These are phyloP conservation scores for Sporothrix variecibatus DNA, from an alignment of 2,329 filamentous ascomycete genomes.

Conservation along the genomic window DNA sequence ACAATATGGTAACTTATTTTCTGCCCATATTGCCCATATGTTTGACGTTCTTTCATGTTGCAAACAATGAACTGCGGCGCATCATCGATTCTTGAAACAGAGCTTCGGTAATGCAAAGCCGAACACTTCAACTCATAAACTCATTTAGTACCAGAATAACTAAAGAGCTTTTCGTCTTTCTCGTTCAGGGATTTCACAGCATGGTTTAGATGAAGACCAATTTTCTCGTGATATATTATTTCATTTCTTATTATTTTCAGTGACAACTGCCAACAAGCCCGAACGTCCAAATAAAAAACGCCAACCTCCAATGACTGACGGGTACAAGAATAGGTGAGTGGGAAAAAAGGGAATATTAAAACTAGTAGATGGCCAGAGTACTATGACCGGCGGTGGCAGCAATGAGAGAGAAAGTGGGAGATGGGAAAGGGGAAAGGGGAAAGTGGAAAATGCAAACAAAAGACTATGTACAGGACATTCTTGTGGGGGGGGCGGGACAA, in stretches of 20 bases:
- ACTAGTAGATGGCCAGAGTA: neutral
- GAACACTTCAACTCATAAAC: too few species aligned
- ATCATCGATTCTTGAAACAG: too few species aligned
- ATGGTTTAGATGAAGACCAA: neutral
- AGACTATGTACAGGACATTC: conserved; percentile 26
- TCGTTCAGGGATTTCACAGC: too few species aligned
- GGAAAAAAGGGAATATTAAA: conserved; percentile 2
- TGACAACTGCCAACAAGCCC: conserved; percentile 14
- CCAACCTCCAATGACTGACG: conserved; percentile 19
- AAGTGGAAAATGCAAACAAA: neutral
- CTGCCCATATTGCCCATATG: neutral
- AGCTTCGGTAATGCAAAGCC: too few species aligned
- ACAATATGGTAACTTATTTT: neutral
- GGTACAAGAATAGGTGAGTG: neutral
- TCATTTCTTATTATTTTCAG: neutral
- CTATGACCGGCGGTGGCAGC: neutral
- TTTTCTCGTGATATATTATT: conserved; percentile 2
- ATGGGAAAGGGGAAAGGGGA: neutral
- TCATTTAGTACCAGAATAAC: too few species aligned
- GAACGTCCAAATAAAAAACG: conserved; percentile 17
- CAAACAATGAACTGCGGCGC: too few species aligned
- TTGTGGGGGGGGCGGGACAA: conserved; percentile 17
- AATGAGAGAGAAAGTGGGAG: neutral
- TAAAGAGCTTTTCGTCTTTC: too few species aligned
- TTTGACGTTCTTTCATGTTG: too few species aligned